Evolutionary conservation across 192 early-diverging fungal genomes (phyloP), one percentile per base, ranked within the genome.

Genomic region (Linnemannia zychae): DNA sequence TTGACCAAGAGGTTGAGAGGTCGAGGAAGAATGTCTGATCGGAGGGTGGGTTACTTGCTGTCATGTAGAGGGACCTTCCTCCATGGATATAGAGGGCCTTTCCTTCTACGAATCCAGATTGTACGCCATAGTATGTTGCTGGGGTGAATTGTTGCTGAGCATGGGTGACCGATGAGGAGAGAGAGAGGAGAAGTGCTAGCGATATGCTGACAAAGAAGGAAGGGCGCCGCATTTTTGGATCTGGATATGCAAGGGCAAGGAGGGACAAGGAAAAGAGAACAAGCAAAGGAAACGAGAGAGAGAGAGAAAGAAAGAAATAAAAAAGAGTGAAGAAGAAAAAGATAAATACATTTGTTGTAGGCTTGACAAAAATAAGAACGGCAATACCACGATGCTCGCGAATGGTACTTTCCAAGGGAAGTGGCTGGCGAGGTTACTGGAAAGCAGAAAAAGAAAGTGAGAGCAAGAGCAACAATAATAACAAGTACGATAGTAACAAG

Each of bases 1-100:
- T 67, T 13, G 60, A 38, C 72, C 66, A 74, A 38, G 22, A 13
- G 5, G 5, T 80, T 15, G 78, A 80, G 2, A 74, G 72, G 71
- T 79, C 78, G 65, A 80, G 48, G n/a, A 72, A 49, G 33, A 80
- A 80, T 6, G 48, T 74, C 47, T 80, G 78, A 5, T 60, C 49
- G 53, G 34, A 18, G n/a, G 52, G 65, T 0, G 60, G 7, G 57
- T 63, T 63, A 48, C 13, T 20, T 24, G 28, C 48, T 11, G 48
- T 47, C 18, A 44, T 22, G 15, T 13, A 34, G 17, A 22, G 18
- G 6, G 37, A 22, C 12, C n/a, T 50, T 7, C 78, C 78, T 7
- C 71, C 72, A 6, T 68, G 72, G 36, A 80, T 20, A 28, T 74
- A 80, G 46, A 74, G 34, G 20, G 71, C 38, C n/a, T 74, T 67